phyloP scores from a whole-genome alignment of 345 rosid species.

The Gossypioides kirkii region DNA sequence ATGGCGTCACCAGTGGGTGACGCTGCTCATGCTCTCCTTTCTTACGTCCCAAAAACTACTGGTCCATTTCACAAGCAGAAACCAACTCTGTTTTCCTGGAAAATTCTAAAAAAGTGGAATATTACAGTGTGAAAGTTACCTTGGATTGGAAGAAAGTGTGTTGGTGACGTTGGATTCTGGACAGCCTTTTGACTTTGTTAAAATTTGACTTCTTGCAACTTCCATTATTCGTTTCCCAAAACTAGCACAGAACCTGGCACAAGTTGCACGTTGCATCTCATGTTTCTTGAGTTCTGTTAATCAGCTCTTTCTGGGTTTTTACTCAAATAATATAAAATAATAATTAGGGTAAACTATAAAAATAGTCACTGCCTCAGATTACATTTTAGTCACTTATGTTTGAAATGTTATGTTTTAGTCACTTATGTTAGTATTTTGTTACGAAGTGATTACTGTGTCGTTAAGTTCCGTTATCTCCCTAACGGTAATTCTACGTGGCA shows the following conservation, averaged over 20 bases:
- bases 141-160: not conserved
- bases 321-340: too few relatives aligned
- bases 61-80: not conserved
- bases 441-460: too few relatives aligned
- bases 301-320: too few relatives aligned
- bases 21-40: not conserved
- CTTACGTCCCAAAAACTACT: not conserved
- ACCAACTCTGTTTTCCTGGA: not conserved
- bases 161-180: not conserved
- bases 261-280: not conserved
- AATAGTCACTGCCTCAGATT: too few relatives aligned
- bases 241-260: not conserved
- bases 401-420: too few relatives aligned
- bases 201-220: not conserved
- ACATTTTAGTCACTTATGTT: too few relatives aligned
- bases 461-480: too few relatives aligned
- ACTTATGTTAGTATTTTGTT: too few relatives aligned
- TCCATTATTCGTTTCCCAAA: slow-evolving; percentile 1
- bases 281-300: not conserved
- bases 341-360: too few relatives aligned
- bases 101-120: not conserved
- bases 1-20: not conserved
- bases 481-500: too few relatives aligned
- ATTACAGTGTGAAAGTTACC: not conserved
- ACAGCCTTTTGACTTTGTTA: not conserved